phyloP scores from a whole-genome alignment of 2,329 filamentous ascomycete genomes.

The Cladophialophora carrionii region DNA sequence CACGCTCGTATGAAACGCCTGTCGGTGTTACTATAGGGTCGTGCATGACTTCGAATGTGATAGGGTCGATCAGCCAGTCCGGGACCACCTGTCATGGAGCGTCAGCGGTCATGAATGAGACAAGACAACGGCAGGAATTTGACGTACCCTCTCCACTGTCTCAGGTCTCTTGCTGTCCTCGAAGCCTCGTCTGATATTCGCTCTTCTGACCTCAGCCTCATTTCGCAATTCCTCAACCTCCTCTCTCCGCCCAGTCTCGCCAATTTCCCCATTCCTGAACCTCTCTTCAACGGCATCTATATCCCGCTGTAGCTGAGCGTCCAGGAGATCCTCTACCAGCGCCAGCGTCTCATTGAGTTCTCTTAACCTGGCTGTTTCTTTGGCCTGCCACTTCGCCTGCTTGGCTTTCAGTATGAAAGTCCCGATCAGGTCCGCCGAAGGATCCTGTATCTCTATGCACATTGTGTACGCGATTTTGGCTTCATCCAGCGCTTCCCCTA shows the following conservation, averaged over 20 bases:
- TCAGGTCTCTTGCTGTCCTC: constrained; percentile 48
- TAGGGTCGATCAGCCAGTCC: constrained; percentile 54
- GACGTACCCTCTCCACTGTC: constrained; percentile 47
- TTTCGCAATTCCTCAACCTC: constrained; percentile 61
- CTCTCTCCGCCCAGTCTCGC: constrained; percentile 70
- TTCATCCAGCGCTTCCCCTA: constrained; percentile 71
- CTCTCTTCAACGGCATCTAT: constrained; percentile 44
- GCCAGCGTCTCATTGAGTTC: constrained; percentile 51
- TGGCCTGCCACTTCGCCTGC: constrained; percentile 80
- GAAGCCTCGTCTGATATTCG: constrained; percentile 51
- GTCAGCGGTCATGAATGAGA: not conserved
- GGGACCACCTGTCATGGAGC: constrained; percentile 47
- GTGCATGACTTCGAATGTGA: constrained; percentile 57
- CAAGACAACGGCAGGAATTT: not conserved
- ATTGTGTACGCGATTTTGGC: constrained; percentile 73
- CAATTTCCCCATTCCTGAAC: constrained; percentile 45
- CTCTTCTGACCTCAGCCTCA: constrained; percentile 53
- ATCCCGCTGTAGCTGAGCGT: constrained; percentile 46
- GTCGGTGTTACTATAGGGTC: constrained; percentile 65
- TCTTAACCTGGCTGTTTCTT: constrained; percentile 59
- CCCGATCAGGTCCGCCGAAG: constrained; percentile 71
- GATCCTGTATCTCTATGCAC: constrained; percentile 66
- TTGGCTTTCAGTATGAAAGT: constrained; percentile 76
- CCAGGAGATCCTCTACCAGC: constrained; percentile 48
- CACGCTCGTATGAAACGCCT: constrained; percentile 86